Conservation (phyloP, 257 asterid species). For the Echites panduratus region DNA sequence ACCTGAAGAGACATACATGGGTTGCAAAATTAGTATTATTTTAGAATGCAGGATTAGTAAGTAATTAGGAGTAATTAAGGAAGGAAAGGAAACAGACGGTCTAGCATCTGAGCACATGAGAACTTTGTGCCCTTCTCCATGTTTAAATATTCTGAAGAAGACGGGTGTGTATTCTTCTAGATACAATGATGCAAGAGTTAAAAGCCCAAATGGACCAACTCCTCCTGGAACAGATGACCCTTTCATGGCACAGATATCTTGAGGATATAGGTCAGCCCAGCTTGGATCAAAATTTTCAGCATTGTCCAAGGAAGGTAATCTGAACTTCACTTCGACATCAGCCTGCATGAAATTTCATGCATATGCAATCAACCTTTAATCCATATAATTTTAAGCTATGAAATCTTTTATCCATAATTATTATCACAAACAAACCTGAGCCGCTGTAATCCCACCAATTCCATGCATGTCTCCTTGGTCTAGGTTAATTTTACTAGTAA, state of each 20-base stretch:
- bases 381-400: too few relatives aligned
- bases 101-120: conserved; percentile 69
- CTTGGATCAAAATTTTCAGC: conserved; percentile 56
- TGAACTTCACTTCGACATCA: conserved; percentile 62
- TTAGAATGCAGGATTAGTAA: not conserved
- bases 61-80: not conserved
- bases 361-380: too few relatives aligned
- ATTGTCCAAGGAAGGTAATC: conserved; percentile 47
- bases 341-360: conserved; percentile 32
- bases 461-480: conserved; percentile 22
- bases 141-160: conserved; percentile 61
- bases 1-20: conserved; percentile 16
- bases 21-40: too few relatives aligned
- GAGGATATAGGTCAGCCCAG: conserved; percentile 49
- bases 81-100: conserved; percentile 24
- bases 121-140: conserved; percentile 32
- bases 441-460: conserved; percentile 41
- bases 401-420: not conserved
- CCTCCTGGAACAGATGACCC: conserved; percentile 51
- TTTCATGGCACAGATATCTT: conserved; percentile 40
- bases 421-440: conserved; percentile 24
- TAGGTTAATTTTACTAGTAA: conserved; percentile 15
- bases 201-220: conserved; percentile 69
- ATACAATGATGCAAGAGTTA: conserved; percentile 54
- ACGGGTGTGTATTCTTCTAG: conserved; percentile 65